phyloP scores from a whole-genome alignment of 2,329 filamentous ascomycete genomes.

The Alternaria triticina region DNA sequence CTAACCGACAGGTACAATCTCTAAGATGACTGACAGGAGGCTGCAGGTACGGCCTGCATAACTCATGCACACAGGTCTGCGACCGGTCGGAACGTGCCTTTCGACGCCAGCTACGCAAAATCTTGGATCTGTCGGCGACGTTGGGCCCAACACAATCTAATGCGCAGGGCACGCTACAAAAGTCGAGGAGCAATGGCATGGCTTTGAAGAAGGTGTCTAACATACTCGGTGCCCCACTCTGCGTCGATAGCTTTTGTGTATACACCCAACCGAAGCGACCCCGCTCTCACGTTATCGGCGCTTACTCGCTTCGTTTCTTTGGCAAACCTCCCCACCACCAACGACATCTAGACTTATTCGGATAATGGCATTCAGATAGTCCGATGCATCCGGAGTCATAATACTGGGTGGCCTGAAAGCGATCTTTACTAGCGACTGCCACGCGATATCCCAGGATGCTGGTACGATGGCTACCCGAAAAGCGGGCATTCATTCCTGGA shows the following conservation, averaged over 20 bases:
- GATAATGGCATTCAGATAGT: neutral
- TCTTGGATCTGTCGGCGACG: neutral
- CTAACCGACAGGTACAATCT: constrained; percentile 9
- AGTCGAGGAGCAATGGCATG: neutral
- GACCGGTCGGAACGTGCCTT: neutral
- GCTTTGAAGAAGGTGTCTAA: constrained; percentile 1
- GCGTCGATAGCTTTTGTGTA: neutral
- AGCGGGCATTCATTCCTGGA: neutral
- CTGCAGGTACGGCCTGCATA: constrained; percentile 1
- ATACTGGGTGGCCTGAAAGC: neutral
- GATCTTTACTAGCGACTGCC: constrained; percentile 2
- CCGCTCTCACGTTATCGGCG: constrained; percentile 27
- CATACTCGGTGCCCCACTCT: constrained; percentile 2
- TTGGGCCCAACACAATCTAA: neutral
- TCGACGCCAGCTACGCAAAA: neutral
- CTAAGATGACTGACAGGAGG: constrained; percentile 10
- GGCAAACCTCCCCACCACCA: constrained; percentile 25
- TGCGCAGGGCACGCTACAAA: neutral
- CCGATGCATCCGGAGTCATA: neutral
- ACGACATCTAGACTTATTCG: constrained; percentile 13
- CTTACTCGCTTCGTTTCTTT: constrained; percentile 32
- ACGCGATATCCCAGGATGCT: constrained; percentile 1
- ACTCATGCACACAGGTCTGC: neutral
- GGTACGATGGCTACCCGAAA: neutral
- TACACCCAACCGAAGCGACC: constrained; percentile 15